Evolutionary conservation across 2,329 filamentous ascomycete genomes (phyloP), one percentile per base, ranked within the genome.

Genomic region (Penicillium oxalicum): DNA sequence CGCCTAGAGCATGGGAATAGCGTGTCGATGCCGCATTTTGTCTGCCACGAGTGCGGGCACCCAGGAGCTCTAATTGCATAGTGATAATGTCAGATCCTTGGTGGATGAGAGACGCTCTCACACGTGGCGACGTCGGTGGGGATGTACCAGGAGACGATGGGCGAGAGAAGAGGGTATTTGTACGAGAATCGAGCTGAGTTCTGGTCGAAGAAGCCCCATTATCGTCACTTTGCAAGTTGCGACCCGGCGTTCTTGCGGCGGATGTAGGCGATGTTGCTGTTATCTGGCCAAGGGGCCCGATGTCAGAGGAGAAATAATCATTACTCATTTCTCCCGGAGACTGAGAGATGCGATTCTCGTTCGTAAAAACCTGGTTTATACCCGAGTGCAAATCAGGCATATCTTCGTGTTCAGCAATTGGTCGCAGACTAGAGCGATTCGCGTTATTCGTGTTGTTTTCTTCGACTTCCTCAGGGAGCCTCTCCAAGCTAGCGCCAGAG

Each of bases 51-150:
- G 56, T 61, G 32, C 62, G 67, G 45, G 64, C 66, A 7, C 64
- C 64, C 40, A 71, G 48, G 7, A 73, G 54, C 44, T 72, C 70
- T 35, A 73, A 52, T 43, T 73, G 69, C 70, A 73, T 72, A 4
- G 70, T 73, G 40, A 72, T 70, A 2, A 71, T 61, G 49, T 72
- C 70, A 1, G 70, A 67, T 45, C 69, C 69, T 40, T 71, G 69
- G 49, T 72, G 70, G 13, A 72, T 67, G 25, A 73, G 56, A 1
- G 70, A 72, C 27, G 70, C 70, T 41, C 70, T 61, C 18, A 73
- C 68, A 5, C 63, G 69, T 40, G 70, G 70, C 4, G 70, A 73
- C 5, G 63, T 63, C 27, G 66, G 68, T 12, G 69, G 68, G 8
- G 69, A 71, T n/a, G 68, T 66, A 37, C 63, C 64, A 6, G 70